phyloP scores from a whole-genome alignment of 176 grass and related monocot species.

The Zea mays region Zm-B73-REFERENCE-NAM-5.0 NC_050101.1:164942501-164943000 shows the following conservation, averaged over 20 bases:
- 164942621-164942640: slow-evolving; percentile 15
- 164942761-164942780: slow-evolving; percentile 1
- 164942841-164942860: slow-evolving; percentile 96
- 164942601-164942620: slow-evolving; percentile 93
- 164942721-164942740: background rate
- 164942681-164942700: slow-evolving; percentile 2
- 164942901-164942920: slow-evolving; percentile 62
- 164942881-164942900: slow-evolving; percentile 81
- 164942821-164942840: slow-evolving; percentile 97
- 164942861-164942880: slow-evolving; percentile 87
- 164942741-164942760: slow-evolving; percentile 1
- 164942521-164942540: slow-evolving; percentile 92
- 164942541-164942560: slow-evolving; percentile 98
- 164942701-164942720: background rate
- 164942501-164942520: slow-evolving; percentile 34
- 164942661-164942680: background rate
- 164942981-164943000: background rate
- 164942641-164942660: background rate
- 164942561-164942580: slow-evolving; percentile 97
- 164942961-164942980: slow-evolving; percentile 7
- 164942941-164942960: slow-evolving; percentile 46
- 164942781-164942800: slow-evolving; percentile 80
- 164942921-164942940: slow-evolving; percentile 51
- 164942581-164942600: slow-evolving; percentile 96
- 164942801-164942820: slow-evolving; percentile 89